phyloP scores from a whole-genome alignment of 176 grass and related monocot species.

The Calamus simplicifolius region DNA sequence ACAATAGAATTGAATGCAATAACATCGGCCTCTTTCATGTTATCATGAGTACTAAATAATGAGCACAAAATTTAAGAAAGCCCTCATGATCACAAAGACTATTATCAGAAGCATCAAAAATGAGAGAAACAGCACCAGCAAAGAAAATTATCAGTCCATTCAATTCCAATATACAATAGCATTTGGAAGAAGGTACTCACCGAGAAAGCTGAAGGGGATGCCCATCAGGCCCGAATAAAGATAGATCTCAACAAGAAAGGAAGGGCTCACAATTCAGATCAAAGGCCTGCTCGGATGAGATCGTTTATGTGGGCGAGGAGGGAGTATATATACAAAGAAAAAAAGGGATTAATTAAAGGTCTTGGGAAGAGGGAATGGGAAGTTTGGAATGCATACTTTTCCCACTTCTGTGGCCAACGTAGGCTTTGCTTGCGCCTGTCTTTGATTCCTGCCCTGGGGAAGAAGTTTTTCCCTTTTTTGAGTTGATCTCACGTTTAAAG shows the following conservation, averaged over 20 bases:
- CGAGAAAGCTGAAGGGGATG: no score
- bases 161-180: no score
- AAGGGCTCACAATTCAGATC: neutral
- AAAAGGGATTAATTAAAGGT: neutral
- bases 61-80: no score
- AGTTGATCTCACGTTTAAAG: constrained; percentile 9
- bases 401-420: constrained; percentile 16
- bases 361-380: neutral
- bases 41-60: no score
- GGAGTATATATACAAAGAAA: constrained; percentile 31
- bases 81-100: no score
- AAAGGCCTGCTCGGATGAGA: neutral
- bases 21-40: no score
- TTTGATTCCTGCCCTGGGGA: constrained; percentile 31
- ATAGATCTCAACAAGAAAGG: neutral
- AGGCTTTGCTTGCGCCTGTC: constrained; percentile 20
- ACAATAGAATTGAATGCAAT: no score
- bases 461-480: constrained; percentile 14
- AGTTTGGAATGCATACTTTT: constrained; percentile 77
- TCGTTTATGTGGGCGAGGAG: neutral
- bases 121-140: no score
- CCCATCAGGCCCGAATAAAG: no score
- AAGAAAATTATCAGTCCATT: no score
- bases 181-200: no score
- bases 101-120: no score